Conservation (phyloP, 108 stramenopile genomes). For the Schizochytrium sp. region DNA sequence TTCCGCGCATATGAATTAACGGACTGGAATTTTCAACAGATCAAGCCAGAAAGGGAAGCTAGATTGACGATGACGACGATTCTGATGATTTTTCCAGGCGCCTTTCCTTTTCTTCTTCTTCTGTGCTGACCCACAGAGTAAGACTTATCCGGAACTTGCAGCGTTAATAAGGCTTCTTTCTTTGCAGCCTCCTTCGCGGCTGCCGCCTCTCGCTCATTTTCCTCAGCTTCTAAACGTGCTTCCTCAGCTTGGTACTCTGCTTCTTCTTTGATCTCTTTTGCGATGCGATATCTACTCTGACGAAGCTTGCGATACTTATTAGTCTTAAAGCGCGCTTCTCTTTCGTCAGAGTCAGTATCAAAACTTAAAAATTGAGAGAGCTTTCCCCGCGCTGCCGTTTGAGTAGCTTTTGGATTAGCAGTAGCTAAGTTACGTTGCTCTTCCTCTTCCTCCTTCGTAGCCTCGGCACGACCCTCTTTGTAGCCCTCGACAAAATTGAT, state of each 20-base stretch:
- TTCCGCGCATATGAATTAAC: too few species aligned
- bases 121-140: background rate
- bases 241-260: background rate
- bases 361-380: background rate
- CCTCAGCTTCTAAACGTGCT: background rate
- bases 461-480: background rate
- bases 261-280: slow-evolving; percentile 18
- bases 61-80: too few species aligned
- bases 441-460: background rate
- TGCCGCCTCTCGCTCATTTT: background rate
- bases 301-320: slow-evolving; percentile 11
- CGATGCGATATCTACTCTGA: background rate
- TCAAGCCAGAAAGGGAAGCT: too few species aligned
- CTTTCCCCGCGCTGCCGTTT: background rate
- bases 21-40: too few species aligned
- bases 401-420: background rate
- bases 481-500: background rate
- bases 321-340: background rate
- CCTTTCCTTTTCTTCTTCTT: background rate
- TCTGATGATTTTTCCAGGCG: too few species aligned
- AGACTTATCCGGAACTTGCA: background rate
- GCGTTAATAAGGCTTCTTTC: background rate
- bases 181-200: background rate
- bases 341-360: background rate
- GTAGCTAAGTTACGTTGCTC: background rate